Conservation (phyloP, 805 yeast genomes). For the Nakazawaea holstii region DNA sequence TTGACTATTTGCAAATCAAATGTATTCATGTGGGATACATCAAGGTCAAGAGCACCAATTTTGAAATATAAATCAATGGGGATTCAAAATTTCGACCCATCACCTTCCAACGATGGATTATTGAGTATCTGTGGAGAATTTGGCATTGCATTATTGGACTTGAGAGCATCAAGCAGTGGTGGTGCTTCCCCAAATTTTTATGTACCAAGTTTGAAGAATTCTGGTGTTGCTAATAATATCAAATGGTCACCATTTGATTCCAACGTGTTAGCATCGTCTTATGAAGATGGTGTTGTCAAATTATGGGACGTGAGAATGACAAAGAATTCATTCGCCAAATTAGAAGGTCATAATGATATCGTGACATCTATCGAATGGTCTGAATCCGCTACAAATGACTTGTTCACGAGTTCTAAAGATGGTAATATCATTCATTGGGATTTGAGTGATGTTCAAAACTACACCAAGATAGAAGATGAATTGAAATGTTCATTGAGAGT, state of each 20-base stretch:
- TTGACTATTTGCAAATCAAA: slow-evolving; percentile 63
- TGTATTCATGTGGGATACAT: slow-evolving; percentile 72
- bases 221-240: slow-evolving; percentile 34
- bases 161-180: slow-evolving; percentile 39
- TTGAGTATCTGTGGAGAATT: slow-evolving; percentile 63
- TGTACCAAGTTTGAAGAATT: slow-evolving; percentile 31
- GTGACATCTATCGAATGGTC: slow-evolving; percentile 61
- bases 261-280: slow-evolving; percentile 60
- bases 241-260: slow-evolving; percentile 63
- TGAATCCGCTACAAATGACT: slow-evolving; percentile 18
- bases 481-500: slow-evolving; percentile 38
- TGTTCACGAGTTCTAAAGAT: slow-evolving; percentile 58
- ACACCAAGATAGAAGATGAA: slow-evolving; percentile 12
- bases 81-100: slow-evolving; percentile 43
- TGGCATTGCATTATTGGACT: slow-evolving; percentile 72
- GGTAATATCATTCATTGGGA: slow-evolving; percentile 71
- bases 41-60: slow-evolving; percentile 53
- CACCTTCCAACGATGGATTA: slow-evolving; percentile 41
- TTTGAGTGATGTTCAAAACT: slow-evolving; percentile 26
- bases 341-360: slow-evolving; percentile 51
- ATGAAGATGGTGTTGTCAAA: slow-evolving; percentile 45
- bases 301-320: slow-evolving; percentile 75
- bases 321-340: slow-evolving; percentile 42
- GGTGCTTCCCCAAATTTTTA: slow-evolving; percentile 29
- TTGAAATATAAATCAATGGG: slow-evolving; percentile 49